These are phyloP conservation scores for Sphenostylis stenocarpa DNA, from an alignment of 306 rosid genomes.

Conservation along the genomic window DNA sequence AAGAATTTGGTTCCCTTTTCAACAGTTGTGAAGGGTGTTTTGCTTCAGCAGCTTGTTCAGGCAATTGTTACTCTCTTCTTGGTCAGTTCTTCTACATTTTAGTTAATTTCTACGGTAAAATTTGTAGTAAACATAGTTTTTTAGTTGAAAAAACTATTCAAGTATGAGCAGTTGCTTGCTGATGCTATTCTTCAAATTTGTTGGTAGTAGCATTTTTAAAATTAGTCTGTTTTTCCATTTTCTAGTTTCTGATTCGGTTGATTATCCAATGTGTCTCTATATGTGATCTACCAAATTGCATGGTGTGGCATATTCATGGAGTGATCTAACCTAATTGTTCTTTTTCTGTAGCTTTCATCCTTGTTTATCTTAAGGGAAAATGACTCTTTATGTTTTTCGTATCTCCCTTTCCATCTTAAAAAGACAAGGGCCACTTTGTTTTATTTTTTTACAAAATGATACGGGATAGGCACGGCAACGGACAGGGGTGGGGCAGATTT, in stretches of 20 bases:
- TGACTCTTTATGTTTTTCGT: neutral
- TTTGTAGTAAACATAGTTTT: constrained; percentile 1
- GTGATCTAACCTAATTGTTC: neutral
- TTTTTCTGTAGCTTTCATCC: neutral
- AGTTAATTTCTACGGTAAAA: constrained; percentile 13
- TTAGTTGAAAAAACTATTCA: neutral
- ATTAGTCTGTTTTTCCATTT: neutral
- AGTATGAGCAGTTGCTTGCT: neutral
- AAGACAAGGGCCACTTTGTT: neutral
- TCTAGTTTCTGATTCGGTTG: neutral
- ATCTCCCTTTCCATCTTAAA: neutral
- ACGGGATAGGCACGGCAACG: no score
- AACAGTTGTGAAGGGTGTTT: constrained; percentile 73
- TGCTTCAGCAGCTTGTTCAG: constrained; percentile 86
- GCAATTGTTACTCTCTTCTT: constrained; percentile 78
- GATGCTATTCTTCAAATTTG: neutral
- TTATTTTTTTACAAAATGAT: constrained; percentile 1
- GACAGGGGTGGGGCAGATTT: no score
- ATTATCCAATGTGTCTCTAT: neutral
- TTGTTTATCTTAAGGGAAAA: neutral
- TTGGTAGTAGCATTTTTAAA: neutral
- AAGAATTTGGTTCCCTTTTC: constrained; percentile 71
- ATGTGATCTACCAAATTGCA: no score
- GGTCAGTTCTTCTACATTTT: constrained; percentile 48
- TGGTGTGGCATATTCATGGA: no score